Evolutionary conservation across 2,329 filamentous ascomycete species (phyloP).

Genomic region (Penicillium sp.): DNA sequence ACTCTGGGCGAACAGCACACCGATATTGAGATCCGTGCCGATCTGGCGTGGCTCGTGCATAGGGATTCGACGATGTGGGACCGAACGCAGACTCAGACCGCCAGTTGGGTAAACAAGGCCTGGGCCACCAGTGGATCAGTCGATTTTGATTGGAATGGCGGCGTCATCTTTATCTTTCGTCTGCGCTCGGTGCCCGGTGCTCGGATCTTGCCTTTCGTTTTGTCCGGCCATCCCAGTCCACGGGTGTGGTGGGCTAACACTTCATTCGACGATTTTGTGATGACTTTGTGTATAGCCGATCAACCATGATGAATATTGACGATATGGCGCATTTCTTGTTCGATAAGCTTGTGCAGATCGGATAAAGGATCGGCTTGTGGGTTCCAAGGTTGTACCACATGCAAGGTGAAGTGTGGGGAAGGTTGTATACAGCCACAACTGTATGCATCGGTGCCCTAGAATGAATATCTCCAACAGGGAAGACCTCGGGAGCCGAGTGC

Average conservation of each 20-base stretch:
- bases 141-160: not conserved
- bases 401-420: not conserved
- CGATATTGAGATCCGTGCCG: not conserved
- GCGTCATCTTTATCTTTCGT: not conserved
- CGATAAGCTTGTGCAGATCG: too few species aligned
- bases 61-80: not conserved
- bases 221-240: not conserved
- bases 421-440: not conserved
- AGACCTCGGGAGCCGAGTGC: too few species aligned
- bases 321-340: too few species aligned
- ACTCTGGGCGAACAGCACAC: not conserved
- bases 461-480: too few species aligned
- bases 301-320: not conserved
- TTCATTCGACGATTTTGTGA: not conserved
- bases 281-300: not conserved
- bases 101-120: not conserved
- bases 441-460: not conserved
- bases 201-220: not conserved
- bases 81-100: conserved; percentile 2
- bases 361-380: not conserved
- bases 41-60: not conserved
- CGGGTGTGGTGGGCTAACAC: not conserved
- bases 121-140: not conserved
- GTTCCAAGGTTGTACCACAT: not conserved
- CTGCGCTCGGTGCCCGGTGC: not conserved